These are phyloP conservation scores for Silene noctiflora DNA, from an alignment of 179 eudicot genomes.

Conservation along the genomic window DNA sequence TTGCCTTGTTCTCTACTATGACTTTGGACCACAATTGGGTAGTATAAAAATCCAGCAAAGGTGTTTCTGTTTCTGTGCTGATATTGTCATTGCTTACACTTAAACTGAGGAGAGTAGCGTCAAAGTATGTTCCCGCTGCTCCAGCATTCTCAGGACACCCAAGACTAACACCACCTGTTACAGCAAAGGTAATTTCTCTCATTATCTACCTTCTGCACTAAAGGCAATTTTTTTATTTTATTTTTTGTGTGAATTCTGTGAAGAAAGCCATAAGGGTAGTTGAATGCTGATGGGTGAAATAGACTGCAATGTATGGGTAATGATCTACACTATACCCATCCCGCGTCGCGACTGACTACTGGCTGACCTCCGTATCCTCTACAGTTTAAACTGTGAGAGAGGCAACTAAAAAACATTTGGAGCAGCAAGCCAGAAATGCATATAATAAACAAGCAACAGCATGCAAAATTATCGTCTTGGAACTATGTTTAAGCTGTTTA, in stretches of 20 bases:
- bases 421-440: neutral
- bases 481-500: neutral
- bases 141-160: slow-evolving; percentile 82
- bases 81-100: slow-evolving; percentile 71
- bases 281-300: neutral
- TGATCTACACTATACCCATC: neutral
- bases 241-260: too few relatives aligned
- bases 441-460: neutral
- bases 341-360: neutral
- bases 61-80: slow-evolving; percentile 84
- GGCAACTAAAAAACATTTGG: neutral
- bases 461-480: slow-evolving; percentile 6
- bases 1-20: slow-evolving; percentile 74
- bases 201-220: too few relatives aligned
- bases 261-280: neutral
- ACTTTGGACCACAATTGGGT: slow-evolving; percentile 83
- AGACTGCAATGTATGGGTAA: neutral
- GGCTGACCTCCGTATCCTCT: neutral
- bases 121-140: slow-evolving; percentile 86
- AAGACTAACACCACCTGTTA: slow-evolving; percentile 72
- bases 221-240: too few relatives aligned
- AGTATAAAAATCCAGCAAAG: slow-evolving; percentile 75
- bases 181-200: slow-evolving; percentile 8
- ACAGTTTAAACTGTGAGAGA: neutral
- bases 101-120: slow-evolving; percentile 62